A percentile compares a stretch with the other conserved stretches of the same genome.
phyloP scores from a whole-genome alignment of 2,329 filamentous ascomycete species.

The Talaromyces sp. region DNA sequence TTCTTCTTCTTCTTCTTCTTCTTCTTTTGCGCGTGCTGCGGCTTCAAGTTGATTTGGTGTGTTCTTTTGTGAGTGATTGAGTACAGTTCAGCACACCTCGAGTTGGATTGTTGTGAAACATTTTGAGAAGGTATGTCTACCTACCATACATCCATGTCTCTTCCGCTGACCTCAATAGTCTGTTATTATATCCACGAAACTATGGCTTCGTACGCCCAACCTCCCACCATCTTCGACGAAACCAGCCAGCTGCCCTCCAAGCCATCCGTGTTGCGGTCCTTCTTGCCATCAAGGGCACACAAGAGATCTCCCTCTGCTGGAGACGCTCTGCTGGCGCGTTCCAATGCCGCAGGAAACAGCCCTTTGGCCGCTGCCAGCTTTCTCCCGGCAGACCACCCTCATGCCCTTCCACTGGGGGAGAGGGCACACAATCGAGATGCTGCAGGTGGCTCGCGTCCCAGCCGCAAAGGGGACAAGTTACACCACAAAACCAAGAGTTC shows the following conservation, averaged over 20 bases:
- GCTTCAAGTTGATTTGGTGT: background rate
- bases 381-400: slow-evolving; percentile 47
- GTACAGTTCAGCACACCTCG: background rate
- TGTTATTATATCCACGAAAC: slow-evolving; percentile 11
- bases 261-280: slow-evolving; percentile 48
- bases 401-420: slow-evolving; percentile 34
- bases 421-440: slow-evolving; percentile 33
- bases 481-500: slow-evolving; percentile 53
- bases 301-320: slow-evolving; percentile 40
- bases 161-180: background rate
- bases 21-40: background rate
- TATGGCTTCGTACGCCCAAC: slow-evolving; percentile 28
- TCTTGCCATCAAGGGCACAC: slow-evolving; percentile 46
- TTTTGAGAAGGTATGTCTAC: background rate
- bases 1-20: slow-evolving; percentile 2
- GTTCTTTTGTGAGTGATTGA: background rate
- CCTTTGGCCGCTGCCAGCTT: slow-evolving; percentile 33
- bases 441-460: slow-evolving; percentile 20
- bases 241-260: slow-evolving; percentile 26
- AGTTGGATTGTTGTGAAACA: background rate
- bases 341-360: slow-evolving; percentile 15
- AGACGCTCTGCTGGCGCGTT: slow-evolving; percentile 19
- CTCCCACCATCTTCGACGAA: slow-evolving; percentile 33
- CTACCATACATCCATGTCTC: background rate
- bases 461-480: slow-evolving; percentile 30